Evolutionary conservation across 768 basidiomycete genomes (phyloP).

Genomic region (Gymnopilus dilepis): DNA sequence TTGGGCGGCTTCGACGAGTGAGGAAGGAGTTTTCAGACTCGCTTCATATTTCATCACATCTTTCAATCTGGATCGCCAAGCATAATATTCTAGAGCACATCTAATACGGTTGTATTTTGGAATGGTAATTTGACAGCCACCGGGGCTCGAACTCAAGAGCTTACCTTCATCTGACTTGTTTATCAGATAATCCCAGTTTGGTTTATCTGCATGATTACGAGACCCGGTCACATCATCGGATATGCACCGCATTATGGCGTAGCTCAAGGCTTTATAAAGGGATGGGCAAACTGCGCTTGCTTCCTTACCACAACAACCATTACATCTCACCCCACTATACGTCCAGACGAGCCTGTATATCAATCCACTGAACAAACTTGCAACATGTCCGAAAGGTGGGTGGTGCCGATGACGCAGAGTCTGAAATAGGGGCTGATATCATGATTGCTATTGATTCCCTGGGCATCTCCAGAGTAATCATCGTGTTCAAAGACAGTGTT

Average conservation of each 20-base stretch:
- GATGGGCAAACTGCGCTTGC: slow-evolving; percentile 11
- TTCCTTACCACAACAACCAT: not conserved
- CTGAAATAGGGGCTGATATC: not conserved
- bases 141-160: not conserved
- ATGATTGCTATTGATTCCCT: not conserved
- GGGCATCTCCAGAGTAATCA: slow-evolving; percentile 15
- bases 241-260: slow-evolving; percentile 14
- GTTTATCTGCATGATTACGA: slow-evolving; percentile 4
- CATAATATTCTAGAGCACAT: not conserved
- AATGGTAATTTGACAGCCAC: not conserved
- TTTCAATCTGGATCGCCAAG: not conserved
- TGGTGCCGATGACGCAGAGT: not conserved
- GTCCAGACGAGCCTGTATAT: not conserved
- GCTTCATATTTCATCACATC: not conserved
- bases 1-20: slow-evolving; percentile 61
- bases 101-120: not conserved
- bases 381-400: slow-evolving; percentile 13
- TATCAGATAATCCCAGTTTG: slow-evolving; percentile 13
- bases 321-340: not conserved
- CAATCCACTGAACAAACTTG: not conserved
- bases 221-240: slow-evolving; percentile 7
- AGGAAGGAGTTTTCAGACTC: not conserved
- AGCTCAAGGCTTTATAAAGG: slow-evolving; percentile 12
- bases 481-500: slow-evolving; percentile 26
- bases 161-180: not conserved